A percentile compares a stretch with the other conserved stretches of the same genome.
These are phyloP conservation scores for Protomyces gravidus DNA, from an alignment of 1,139 yeast genomes.

Conservation along the genomic window DNA sequence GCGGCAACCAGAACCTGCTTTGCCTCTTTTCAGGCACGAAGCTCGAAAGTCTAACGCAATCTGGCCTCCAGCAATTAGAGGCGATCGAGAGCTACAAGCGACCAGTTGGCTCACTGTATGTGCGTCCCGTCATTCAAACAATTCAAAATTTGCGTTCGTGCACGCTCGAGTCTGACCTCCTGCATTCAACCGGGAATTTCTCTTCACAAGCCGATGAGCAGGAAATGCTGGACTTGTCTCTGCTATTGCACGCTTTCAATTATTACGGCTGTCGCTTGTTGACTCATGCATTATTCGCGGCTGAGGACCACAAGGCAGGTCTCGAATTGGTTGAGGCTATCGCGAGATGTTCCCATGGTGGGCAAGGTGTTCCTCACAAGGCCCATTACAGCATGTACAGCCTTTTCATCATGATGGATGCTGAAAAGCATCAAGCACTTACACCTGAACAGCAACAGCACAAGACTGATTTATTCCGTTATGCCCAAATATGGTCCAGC, in stretches of 20 bases:
- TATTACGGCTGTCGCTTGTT: slow-evolving; percentile 8
- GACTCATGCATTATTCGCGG: neutral
- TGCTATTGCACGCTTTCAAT: slow-evolving; percentile 3
- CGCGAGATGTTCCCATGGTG: neutral
- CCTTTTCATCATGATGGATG: slow-evolving; percentile 6
- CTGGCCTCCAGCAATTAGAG: neutral
- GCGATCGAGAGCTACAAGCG: slow-evolving; percentile 14
- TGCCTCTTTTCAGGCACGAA: slow-evolving; percentile 1
- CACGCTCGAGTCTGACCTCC: neutral
- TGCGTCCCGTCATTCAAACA: slow-evolving; percentile 7
- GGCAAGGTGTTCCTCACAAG: slow-evolving; percentile 3
- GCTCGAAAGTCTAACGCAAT: neutral
- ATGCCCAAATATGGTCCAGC: slow-evolving; percentile 1
- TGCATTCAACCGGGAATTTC: neutral
- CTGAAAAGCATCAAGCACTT: neutral
- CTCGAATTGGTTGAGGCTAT: neutral
- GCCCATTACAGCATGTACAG: neutral
- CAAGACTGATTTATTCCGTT: neutral
- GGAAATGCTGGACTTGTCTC: neutral
- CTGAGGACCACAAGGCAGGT: slow-evolving; percentile 1
- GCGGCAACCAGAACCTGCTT: slow-evolving; percentile 3
- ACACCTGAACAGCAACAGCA: slow-evolving; percentile 1
- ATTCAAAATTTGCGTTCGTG: neutral
- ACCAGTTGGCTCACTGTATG: slow-evolving; percentile 3
- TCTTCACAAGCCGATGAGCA: neutral